These are phyloP conservation scores for Ilex asprella DNA, from an alignment of 257 asterid species.

Conservation along the genomic window DNA sequence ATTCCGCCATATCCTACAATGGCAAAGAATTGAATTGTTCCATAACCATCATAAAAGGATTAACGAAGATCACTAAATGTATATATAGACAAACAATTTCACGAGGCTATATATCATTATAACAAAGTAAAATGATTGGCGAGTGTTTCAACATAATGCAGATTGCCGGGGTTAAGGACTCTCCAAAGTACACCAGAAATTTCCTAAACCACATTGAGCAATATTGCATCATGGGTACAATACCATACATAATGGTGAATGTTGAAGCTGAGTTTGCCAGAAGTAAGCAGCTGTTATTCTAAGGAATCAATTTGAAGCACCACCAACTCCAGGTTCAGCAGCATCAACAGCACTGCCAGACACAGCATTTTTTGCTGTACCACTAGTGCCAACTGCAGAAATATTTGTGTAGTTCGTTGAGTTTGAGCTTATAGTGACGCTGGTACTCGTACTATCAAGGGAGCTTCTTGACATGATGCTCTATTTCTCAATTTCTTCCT, in stretches of 20 bases:
- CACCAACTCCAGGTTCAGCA: conserved; percentile 92
- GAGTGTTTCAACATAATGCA: too few species aligned
- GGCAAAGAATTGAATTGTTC: conserved; percentile 12
- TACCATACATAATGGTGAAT: conserved; percentile 65
- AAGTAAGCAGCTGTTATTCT: conserved; percentile 87
- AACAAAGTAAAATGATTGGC: too few species aligned
- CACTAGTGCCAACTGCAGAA: conserved; percentile 38
- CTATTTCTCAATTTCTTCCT: conserved; percentile 91
- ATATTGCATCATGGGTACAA: conserved; percentile 1
- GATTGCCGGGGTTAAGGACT: too few species aligned
- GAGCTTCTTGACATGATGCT: conserved; percentile 80
- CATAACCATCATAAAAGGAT: conserved; percentile 1
- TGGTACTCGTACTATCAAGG: conserved; percentile 75
- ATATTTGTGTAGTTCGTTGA: conserved; percentile 62
- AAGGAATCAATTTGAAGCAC: conserved; percentile 89
- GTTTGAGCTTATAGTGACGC: conserved; percentile 63
- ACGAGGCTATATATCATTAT: too few species aligned
- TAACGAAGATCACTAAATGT: too few species aligned
- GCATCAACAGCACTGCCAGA: conserved; percentile 45
- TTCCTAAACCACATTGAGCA: too few species aligned
- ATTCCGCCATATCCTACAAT: conserved; percentile 72
- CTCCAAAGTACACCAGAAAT: too few species aligned
- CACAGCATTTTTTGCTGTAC: conserved; percentile 29
- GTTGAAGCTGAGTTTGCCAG: conserved; percentile 85
- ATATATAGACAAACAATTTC: too few species aligned